Conservation (phyloP, 1,139 yeast species). For the Protomyces pachydermus region DNA sequence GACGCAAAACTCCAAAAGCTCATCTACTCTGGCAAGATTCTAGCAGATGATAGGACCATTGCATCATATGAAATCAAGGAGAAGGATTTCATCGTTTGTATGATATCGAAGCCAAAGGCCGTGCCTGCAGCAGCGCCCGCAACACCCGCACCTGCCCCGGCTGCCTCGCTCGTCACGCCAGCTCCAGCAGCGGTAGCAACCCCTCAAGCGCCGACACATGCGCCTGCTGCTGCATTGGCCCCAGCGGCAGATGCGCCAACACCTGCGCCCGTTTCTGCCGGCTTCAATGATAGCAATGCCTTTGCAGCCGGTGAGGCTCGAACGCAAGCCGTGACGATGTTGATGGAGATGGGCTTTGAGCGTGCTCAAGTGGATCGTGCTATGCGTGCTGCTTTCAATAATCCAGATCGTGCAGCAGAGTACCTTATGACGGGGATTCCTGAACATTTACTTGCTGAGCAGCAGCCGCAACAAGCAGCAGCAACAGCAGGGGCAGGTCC, state of each 20-base stretch:
- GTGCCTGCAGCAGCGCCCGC: slow-evolving; percentile 35
- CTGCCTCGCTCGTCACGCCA: slow-evolving; percentile 34
- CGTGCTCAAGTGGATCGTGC: slow-evolving; percentile 85
- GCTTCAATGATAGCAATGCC: slow-evolving; percentile 40
- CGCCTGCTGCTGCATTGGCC: slow-evolving; percentile 37
- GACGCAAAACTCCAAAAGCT: slow-evolving; percentile 75
- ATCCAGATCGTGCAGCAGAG: slow-evolving; percentile 98
- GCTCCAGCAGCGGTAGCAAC: slow-evolving; percentile 34
- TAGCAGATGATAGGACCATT: slow-evolving; percentile 74
- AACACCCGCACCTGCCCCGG: slow-evolving; percentile 34
- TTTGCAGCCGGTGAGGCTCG: slow-evolving; percentile 59
- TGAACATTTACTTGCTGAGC: slow-evolving; percentile 47
- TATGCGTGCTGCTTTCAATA: slow-evolving; percentile 89
- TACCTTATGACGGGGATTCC: slow-evolving; percentile 83
- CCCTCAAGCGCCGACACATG: slow-evolving; percentile 36
- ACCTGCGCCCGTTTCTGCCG: slow-evolving; percentile 35
- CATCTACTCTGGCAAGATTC: slow-evolving; percentile 87
- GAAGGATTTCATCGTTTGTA: slow-evolving; percentile 85
- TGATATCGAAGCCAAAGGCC: slow-evolving; percentile 47
- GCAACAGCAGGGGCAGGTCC: slow-evolving; percentile 26
- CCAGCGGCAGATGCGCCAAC: slow-evolving; percentile 37
- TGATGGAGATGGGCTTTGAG: slow-evolving; percentile 95
- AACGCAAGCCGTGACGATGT: slow-evolving; percentile 66
- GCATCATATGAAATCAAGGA: slow-evolving; percentile 73
- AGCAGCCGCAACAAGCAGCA: slow-evolving; percentile 36